phyloP scores from a whole-genome alignment of 2,329 filamentous ascomycete species.

The Diaporthe sp. region DNA sequence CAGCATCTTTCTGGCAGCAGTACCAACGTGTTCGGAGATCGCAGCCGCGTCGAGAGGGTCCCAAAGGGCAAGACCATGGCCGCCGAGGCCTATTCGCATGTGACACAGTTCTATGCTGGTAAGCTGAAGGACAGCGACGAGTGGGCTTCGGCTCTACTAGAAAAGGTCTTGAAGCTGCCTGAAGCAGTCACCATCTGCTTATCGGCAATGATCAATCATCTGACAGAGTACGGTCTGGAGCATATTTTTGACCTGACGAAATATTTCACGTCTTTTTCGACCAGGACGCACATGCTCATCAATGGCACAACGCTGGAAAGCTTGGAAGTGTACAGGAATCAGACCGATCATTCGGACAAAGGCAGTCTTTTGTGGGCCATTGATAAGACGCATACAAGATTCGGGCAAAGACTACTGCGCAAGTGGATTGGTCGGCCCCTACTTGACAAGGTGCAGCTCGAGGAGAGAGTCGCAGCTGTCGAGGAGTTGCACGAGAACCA shows the following conservation, averaged over 20 bases:
- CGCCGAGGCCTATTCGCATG: slow-evolving; percentile 87
- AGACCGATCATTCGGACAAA: slow-evolving; percentile 86
- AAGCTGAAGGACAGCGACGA: slow-evolving; percentile 79
- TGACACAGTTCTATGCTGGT: slow-evolving; percentile 92
- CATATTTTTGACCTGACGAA: slow-evolving; percentile 97
- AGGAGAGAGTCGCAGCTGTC: slow-evolving; percentile 86
- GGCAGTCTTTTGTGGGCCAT: slow-evolving; percentile 97
- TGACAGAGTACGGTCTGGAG: slow-evolving; percentile 92
- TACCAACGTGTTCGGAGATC: slow-evolving; percentile 93
- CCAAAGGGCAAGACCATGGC: slow-evolving; percentile 84
- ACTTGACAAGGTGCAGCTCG: slow-evolving; percentile 80
- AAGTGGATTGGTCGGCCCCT: slow-evolving; percentile 97
- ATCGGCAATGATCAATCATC: slow-evolving; percentile 94
- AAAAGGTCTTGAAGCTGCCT: slow-evolving; percentile 87
- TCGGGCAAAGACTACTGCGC: slow-evolving; percentile 87
- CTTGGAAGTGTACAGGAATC: slow-evolving; percentile 95
- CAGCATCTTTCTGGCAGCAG: slow-evolving; percentile 90
- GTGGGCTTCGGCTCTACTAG: slow-evolving; percentile 76
- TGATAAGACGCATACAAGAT: slow-evolving; percentile 91
- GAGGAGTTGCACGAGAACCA: slow-evolving; percentile 84
- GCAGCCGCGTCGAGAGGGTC: slow-evolving; percentile 86
- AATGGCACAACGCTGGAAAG: slow-evolving; percentile 96
- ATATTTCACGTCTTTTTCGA: slow-evolving; percentile 96
- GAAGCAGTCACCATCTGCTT: slow-evolving; percentile 92
- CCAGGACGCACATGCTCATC: slow-evolving; percentile 93